Evolutionary conservation across 495 filamentous ascomycete species (phyloP), one percentile per base, ranked within the genome.

Genomic region (Aspergillus affinis): DNA sequence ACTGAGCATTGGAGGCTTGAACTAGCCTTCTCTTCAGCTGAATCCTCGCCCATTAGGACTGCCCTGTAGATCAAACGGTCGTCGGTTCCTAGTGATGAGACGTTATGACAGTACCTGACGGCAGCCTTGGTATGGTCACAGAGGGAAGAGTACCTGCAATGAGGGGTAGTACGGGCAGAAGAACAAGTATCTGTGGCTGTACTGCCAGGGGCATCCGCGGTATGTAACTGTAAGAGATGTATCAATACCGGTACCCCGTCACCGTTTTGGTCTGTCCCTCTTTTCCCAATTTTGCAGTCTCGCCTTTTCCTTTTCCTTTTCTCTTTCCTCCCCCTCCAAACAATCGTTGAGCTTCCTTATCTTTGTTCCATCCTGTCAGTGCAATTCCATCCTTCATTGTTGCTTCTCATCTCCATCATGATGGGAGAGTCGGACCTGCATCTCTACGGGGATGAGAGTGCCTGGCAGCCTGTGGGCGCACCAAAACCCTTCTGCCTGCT

Each of bases 401-500:
- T 4, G 36, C 2, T 41, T 17, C 12, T 17, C 36, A 2, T 17
- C 36, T 13, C 13, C 36, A 41, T 41, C 36, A 41, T 41, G 36
- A 7, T 10, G 29, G 29, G 29, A 41, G 36, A 41, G 10, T 41
- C 36, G 36, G 36, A 41, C 36, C 36, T 41, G 13, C 36, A 41
- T 41, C 36, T 41, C 36, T 4, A 41, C 36, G 36, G 36, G 36
- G 36, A 41, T 17, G 36, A 41, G 36, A 41, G 36, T 4, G 23
- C 15, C 36, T 41, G 36, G 36, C 36, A 41, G 36, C 36, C 36
- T 2, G 13, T 41, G 36, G 36, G 12, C 36, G 36, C 36, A 17
- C 36, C 36, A 55, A 56, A 58, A 58, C 36, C 32, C 48, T 51
- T 58, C 56, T 58, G 56, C 56, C 56, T 58, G 29, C 45, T 41